Percentiles rank a stretch among this genome's conserved stretches.
phyloP scores from a whole-genome alignment of 805 yeast genomes.

The Diddensiella santjacobensis region DNA sequence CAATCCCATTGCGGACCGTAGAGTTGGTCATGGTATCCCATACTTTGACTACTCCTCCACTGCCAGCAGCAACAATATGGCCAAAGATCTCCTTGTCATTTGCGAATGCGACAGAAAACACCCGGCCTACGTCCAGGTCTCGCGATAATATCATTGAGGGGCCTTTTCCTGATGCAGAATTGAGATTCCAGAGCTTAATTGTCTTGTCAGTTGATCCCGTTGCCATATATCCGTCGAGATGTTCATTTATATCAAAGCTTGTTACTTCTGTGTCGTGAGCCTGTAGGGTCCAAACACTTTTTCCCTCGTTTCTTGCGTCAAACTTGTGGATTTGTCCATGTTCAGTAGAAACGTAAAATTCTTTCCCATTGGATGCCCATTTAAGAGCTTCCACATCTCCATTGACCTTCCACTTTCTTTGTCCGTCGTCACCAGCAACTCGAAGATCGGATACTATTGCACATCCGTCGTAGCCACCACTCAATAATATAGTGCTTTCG shows the following conservation, averaged over 20 bases:
- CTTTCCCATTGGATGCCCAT: conserved; percentile 57
- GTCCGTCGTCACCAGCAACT: conserved; percentile 53
- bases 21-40: conserved; percentile 89
- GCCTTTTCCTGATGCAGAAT: conserved; percentile 40
- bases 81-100: conserved; percentile 86
- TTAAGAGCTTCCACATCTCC: conserved; percentile 82
- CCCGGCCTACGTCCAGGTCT: conserved; percentile 93
- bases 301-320: conserved; percentile 66
- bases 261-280: conserved; percentile 96
- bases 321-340: conserved; percentile 84
- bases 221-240: conserved; percentile 66
- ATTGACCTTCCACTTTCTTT: conserved; percentile 64
- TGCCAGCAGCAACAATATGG: conserved; percentile 82
- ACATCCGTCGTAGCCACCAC: conserved; percentile 92
- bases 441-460: conserved; percentile 81
- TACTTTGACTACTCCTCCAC: conserved; percentile 74
- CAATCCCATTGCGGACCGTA: conserved; percentile 69
- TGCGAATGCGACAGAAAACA: conserved; percentile 75
- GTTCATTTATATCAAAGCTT: conserved; percentile 64
- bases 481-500: conserved; percentile 52
- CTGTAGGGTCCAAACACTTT: conserved; percentile 89
- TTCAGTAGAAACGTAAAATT: conserved; percentile 86
- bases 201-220: conserved; percentile 87
- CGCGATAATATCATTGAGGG: conserved; percentile 90
- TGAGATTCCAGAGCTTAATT: conserved; percentile 84